phyloP scores from a whole-genome alignment of 257 asterid species.

The Cruciata laevipes region DNA sequence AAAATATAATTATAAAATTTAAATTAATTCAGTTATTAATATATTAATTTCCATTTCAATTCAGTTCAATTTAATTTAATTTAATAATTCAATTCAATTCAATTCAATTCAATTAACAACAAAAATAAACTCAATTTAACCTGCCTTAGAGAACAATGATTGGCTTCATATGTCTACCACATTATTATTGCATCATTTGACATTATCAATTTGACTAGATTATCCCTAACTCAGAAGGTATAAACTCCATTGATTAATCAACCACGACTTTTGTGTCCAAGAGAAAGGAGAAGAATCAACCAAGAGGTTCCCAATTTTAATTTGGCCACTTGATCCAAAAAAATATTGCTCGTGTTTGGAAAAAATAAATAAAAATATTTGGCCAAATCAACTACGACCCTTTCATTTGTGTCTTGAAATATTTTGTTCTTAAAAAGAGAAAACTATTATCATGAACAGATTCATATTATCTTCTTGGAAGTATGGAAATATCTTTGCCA shows the following conservation, averaged over 20 bases:
- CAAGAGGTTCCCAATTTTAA: neutral
- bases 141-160: neutral
- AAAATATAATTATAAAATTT: too few relatives aligned
- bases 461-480: neutral
- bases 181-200: neutral
- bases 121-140: too few relatives aligned
- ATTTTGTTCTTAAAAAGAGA: too few relatives aligned
- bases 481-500: neutral
- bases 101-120: too few relatives aligned
- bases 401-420: neutral
- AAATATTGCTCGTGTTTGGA: neutral
- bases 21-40: too few relatives aligned
- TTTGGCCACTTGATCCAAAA: neutral
- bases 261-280: neutral
- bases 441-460: neutral
- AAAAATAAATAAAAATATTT: too few relatives aligned
- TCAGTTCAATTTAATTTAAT: too few relatives aligned
- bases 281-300: neutral
- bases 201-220: neutral
- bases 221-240: neutral
- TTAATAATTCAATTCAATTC: too few relatives aligned
- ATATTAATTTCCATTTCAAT: too few relatives aligned
- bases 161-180: neutral
- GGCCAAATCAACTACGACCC: neutral
- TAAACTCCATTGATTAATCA: neutral